Conservation (phyloP, 2,329 filamentous ascomycete genomes). For the Stenocarpella maydis region DNA sequence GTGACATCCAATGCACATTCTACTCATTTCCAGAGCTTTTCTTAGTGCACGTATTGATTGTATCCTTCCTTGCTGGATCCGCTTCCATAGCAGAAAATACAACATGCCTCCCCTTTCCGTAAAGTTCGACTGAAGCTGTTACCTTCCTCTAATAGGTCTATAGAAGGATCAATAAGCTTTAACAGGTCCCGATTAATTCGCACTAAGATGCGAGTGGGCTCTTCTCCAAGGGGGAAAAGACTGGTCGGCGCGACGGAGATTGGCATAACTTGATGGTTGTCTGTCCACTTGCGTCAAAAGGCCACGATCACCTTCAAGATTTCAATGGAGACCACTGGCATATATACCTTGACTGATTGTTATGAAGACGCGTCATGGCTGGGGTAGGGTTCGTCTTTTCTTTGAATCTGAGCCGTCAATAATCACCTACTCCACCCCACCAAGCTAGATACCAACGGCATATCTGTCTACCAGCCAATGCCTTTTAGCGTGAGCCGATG, state of each 20-base stretch:
- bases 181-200: background rate
- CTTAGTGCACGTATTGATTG: too few relatives aligned
- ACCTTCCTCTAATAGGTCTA: background rate
- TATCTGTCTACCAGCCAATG: too few relatives aligned
- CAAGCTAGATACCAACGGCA: too few relatives aligned
- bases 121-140: background rate
- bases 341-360: background rate
- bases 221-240: background rate
- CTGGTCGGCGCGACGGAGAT: background rate
- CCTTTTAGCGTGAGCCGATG: too few relatives aligned
- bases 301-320: background rate
- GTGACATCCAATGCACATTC: too few relatives aligned
- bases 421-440: too few relatives aligned
- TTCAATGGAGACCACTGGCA: background rate
- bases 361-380: too few relatives aligned
- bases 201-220: background rate
- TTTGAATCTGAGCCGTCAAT: too few relatives aligned
- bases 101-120: conserved; percentile 3
- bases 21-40: too few relatives aligned
- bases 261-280: background rate
- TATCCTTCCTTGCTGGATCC: too few relatives aligned
- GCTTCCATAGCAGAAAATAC: too few relatives aligned
- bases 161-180: background rate
- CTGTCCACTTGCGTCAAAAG: background rate
- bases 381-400: too few relatives aligned